Evolutionary conservation across 2,329 filamentous ascomycete genomes (phyloP).

Genomic region (Aspergillus sp.): DNA sequence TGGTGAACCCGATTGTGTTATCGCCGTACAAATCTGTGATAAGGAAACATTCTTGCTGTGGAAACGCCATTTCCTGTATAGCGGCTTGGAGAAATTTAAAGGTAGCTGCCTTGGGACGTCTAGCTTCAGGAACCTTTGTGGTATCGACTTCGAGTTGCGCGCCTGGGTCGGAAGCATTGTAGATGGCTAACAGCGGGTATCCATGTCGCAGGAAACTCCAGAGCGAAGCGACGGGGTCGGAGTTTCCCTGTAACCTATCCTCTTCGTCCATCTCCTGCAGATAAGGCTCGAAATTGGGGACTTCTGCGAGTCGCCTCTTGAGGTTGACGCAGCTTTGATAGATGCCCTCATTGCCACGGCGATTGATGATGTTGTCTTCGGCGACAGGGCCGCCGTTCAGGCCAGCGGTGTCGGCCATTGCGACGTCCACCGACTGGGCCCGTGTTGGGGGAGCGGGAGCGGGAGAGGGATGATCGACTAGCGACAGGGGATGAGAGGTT

Average conservation of each 20-base stretch:
- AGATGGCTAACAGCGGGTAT: constrained; percentile 80
- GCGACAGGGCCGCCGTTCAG: constrained; percentile 54
- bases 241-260: constrained; percentile 59
- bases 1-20: constrained; percentile 96
- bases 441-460: constrained; percentile 7
- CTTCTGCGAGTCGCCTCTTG: constrained; percentile 75
- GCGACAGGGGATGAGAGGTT: constrained; percentile 17
- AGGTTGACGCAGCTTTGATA: constrained; percentile 93
- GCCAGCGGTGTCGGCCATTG: constrained; percentile 37
- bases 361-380: constrained; percentile 94
- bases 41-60: constrained; percentile 82
- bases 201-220: constrained; percentile 86
- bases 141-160: constrained; percentile 69
- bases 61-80: constrained; percentile 75
- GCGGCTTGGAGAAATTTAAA: constrained; percentile 93
- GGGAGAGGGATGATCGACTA: constrained; percentile 7
- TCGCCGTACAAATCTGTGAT: constrained; percentile 88
- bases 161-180: constrained; percentile 76
- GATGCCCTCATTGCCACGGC: constrained; percentile 89
- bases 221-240: constrained; percentile 83
- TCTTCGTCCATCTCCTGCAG: constrained; percentile 71
- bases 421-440: constrained; percentile 23
- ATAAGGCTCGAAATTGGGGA: constrained; percentile 78
- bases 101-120: constrained; percentile 80
- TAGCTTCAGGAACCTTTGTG: constrained; percentile 63